Conservation (phyloP, 108 stramenopile species). For the Craspedostauros australis region DNA sequence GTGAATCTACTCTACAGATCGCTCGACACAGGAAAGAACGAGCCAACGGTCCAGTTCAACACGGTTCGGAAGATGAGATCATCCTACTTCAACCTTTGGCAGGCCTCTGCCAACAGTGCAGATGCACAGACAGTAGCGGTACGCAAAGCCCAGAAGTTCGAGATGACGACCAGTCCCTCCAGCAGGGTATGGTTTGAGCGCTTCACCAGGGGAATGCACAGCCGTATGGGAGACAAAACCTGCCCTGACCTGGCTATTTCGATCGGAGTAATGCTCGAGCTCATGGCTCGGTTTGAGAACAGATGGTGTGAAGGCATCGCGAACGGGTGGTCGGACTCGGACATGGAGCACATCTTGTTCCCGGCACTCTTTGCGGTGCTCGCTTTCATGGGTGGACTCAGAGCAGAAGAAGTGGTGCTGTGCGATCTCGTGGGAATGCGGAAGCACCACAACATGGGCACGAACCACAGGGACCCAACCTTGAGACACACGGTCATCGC, state of each 20-base stretch:
- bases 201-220: slow-evolving; percentile 1
- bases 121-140: slow-evolving; percentile 1
- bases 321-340: too few species aligned
- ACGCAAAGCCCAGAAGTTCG: not conserved
- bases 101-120: slow-evolving; percentile 7
- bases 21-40: slow-evolving; percentile 8
- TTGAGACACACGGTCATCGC: too few species aligned
- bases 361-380: too few species aligned
- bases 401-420: too few species aligned
- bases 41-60: slow-evolving; percentile 12
- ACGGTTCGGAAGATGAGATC: slow-evolving; percentile 16
- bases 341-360: too few species aligned
- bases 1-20: slow-evolving; percentile 22
- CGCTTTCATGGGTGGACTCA: too few species aligned
- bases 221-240: slow-evolving; percentile 6
- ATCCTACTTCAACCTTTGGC: not conserved
- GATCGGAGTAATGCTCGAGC: slow-evolving; percentile 6
- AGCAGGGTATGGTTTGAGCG: slow-evolving; percentile 3
- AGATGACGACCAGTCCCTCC: not conserved
- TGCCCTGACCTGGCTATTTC: slow-evolving; percentile 6
- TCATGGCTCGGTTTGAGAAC: not conserved
- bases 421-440: too few species aligned
- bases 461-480: too few species aligned
- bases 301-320: not conserved
- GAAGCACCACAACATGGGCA: too few species aligned